Evolutionary conservation across 2,329 filamentous ascomycete genomes (phyloP).

Genomic region (Exophiala phaeomuriformis): DNA sequence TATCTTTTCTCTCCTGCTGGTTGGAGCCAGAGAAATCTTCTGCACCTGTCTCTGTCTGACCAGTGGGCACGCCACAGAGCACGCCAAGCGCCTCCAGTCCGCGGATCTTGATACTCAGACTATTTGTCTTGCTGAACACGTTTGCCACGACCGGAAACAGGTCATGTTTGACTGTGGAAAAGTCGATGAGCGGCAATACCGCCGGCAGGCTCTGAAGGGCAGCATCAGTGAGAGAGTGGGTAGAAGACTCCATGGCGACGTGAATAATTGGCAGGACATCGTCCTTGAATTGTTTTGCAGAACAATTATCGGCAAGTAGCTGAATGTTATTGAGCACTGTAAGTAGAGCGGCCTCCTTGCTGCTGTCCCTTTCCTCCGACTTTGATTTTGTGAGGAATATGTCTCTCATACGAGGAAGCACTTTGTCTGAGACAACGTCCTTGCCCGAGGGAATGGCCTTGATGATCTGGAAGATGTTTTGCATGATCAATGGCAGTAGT

Average conservation of each 20-base stretch:
- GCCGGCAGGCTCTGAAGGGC: conserved; percentile 69
- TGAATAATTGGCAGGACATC: conserved; percentile 83
- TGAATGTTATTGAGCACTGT: conserved; percentile 78
- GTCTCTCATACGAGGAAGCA: conserved; percentile 76
- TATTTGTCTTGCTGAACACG: conserved; percentile 89
- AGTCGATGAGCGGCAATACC: conserved; percentile 84
- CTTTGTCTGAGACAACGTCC: conserved; percentile 72
- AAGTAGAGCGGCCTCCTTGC: conserved; percentile 84
- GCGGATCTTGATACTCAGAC: conserved; percentile 87
- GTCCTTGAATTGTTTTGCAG: conserved; percentile 90
- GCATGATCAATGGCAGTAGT: conserved; percentile 72
- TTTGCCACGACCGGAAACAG: conserved; percentile 84
- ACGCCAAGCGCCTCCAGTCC: conserved; percentile 85
- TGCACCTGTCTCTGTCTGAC: conserved; percentile 59
- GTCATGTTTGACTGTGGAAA: conserved; percentile 94
- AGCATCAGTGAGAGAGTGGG: conserved; percentile 80
- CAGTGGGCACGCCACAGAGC: conserved; percentile 69
- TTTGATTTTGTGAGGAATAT: conserved; percentile 60
- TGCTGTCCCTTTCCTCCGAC: conserved; percentile 65
- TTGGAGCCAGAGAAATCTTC: conserved; percentile 70
- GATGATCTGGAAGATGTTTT: conserved; percentile 88
- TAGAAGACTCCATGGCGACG: conserved; percentile 77
- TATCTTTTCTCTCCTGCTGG: conserved; percentile 40
- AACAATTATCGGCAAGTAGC: conserved; percentile 69
- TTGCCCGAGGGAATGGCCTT: conserved; percentile 68